phyloP scores from a whole-genome alignment of 2,329 filamentous ascomycete genomes.

The Nigrospora osmanthi region DNA sequence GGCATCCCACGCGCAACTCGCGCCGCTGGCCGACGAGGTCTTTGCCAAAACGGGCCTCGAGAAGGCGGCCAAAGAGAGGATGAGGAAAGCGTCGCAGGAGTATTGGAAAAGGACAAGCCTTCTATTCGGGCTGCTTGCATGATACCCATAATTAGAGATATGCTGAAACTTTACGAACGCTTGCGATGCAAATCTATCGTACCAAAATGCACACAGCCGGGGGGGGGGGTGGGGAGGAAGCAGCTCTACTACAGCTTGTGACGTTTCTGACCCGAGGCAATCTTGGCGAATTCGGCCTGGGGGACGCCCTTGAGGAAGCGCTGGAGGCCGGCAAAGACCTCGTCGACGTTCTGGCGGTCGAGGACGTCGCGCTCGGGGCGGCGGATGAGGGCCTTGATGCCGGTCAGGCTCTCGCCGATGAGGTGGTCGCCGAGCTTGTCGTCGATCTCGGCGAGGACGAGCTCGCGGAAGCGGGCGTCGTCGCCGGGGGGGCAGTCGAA shows the following conservation, averaged over 20 bases:
- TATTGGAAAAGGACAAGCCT: slow-evolving; percentile 80
- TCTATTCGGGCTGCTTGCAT: slow-evolving; percentile 69
- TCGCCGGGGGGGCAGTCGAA: slow-evolving; percentile 55
- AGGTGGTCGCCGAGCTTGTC: slow-evolving; percentile 74
- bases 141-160: slow-evolving; percentile 10
- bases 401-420: slow-evolving; percentile 67
- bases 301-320: slow-evolving; percentile 74
- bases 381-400: slow-evolving; percentile 79
- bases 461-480: slow-evolving; percentile 58
- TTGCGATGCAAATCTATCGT: not conserved
- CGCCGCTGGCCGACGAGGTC: slow-evolving; percentile 37
- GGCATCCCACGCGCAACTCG: slow-evolving; percentile 21
- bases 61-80: slow-evolving; percentile 38
- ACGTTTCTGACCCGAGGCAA: slow-evolving; percentile 83
- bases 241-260: slow-evolving; percentile 70
- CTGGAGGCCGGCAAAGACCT: slow-evolving; percentile 81
- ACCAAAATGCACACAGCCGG: not conserved
- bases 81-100: slow-evolving; percentile 59
- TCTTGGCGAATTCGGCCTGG: slow-evolving; percentile 79
- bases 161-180: not conserved
- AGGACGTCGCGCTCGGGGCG: slow-evolving; percentile 63
- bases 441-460: slow-evolving; percentile 73
- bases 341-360: slow-evolving; percentile 70
- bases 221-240: too few relatives aligned
- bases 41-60: slow-evolving; percentile 39